phyloP scores from a whole-genome alignment of 306 rosid genomes.

The Dryas octopetala region DNA sequence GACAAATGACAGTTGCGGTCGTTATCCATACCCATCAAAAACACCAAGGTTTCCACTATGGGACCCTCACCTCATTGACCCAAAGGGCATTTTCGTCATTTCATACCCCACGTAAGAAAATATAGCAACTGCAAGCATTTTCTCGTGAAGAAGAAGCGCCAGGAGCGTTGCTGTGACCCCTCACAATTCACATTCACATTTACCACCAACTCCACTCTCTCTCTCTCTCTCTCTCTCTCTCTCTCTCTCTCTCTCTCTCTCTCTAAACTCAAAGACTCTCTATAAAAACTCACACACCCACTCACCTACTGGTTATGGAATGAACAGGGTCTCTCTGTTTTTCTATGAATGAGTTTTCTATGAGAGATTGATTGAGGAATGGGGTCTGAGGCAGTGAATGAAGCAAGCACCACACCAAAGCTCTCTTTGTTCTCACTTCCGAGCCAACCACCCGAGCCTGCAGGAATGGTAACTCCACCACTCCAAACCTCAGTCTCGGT shows the following conservation, averaged over 20 bases:
- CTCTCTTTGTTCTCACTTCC: conserved; percentile 51
- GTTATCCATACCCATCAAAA: background rate
- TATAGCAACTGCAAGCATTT: conserved; percentile 16
- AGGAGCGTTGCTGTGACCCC: conserved; percentile 50
- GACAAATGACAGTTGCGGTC: conserved; percentile 22
- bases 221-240: conserved; percentile 31
- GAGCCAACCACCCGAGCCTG: conserved; percentile 26
- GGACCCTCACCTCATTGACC: conserved; percentile 20
- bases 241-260: conserved; percentile 24
- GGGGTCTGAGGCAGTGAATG: conserved; percentile 22
- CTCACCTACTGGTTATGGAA: conserved; percentile 25
- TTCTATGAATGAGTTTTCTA: background rate
- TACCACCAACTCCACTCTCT: conserved; percentile 3
- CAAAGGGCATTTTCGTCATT: conserved; percentile 24
- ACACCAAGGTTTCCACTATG: background rate
- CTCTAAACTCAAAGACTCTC: conserved; percentile 24
- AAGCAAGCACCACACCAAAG: conserved; percentile 28
- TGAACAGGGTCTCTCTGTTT: background rate
- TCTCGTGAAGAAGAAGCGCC: conserved; percentile 84
- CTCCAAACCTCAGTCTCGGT: conserved; percentile 48
- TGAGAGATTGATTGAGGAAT: conserved; percentile 5
- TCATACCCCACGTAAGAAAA: background rate
- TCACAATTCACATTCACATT: conserved; percentile 40
- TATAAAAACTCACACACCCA: conserved; percentile 22
- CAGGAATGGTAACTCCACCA: conserved; percentile 49